Base-by-base conservation (phyloP, 352 stramenopile species). In the Bremia lactucae region DNA sequence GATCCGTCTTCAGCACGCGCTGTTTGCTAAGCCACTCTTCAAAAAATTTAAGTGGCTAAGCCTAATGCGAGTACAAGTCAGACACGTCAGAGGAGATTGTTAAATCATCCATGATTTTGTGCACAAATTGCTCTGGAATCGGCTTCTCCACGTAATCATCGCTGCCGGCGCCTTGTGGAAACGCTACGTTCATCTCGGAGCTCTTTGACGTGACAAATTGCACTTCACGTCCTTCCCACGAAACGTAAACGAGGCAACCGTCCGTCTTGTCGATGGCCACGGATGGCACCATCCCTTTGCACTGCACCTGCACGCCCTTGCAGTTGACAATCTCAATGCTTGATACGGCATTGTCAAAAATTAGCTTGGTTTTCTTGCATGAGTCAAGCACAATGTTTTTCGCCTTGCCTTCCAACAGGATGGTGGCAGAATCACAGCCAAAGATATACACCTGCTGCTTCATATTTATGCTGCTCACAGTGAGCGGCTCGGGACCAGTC, bases 261-360 rank as follows among this genome's bases (percentile, higher is more conserved):
- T 98, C 93, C 23, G 95, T 98, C 78, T 99, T 99, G 78, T 99
- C 96, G 67, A 99, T 98, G 4, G 90, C 87, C 46, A 98, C 92
- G 20, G 84, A 95, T 14, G 95, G 94, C 49, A 97, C 96, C 23
- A 78, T 67, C 43, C 87, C 89, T 50, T 91, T 94, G 50, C 78
- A 83, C 64, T 98, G 95, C 26, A 98, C 72, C 58, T 98, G 90
- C 43, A 98, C 83, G 50, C 86, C 90, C 73, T 98, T 97, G 61
- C 87, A 98, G 74, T 99, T 98, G 21, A 98, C 94, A 44, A 98
- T 69, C 70, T 99, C 95, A 41, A 97, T 83, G 43, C 85, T 95
- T 23, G 92, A 97, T 57, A 99, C 94, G 39, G 84, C 80, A 49
- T 88, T 88, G 59, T 98, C 94, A 52, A 98, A 97, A 34, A 98